phyloP scores from a whole-genome alignment of 352 stramenopile species.

The Globisporangium uncinulatum region DNA sequence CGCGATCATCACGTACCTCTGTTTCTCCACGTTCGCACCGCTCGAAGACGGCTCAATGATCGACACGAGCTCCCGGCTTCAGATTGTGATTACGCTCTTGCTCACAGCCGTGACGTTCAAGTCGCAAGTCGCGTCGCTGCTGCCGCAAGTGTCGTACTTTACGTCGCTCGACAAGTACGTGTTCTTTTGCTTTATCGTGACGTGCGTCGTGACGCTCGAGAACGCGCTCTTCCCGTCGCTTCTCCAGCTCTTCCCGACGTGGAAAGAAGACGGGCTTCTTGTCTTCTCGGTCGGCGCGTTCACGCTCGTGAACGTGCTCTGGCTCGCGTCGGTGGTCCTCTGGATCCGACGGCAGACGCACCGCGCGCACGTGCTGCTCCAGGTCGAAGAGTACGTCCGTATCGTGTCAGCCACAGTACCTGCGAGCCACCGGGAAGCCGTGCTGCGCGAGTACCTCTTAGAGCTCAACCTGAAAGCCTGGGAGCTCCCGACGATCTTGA shows the following conservation, averaged over 20 bases:
- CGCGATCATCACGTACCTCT: slow-evolving; percentile 34
- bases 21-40: slow-evolving; percentile 27
- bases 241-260: slow-evolving; percentile 10
- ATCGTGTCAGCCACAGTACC: slow-evolving; percentile 16
- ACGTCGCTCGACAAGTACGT: slow-evolving; percentile 36
- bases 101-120: slow-evolving; percentile 42
- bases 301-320: slow-evolving; percentile 24
- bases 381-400: slow-evolving; percentile 20
- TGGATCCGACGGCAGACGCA: slow-evolving; percentile 20
- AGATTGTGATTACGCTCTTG: slow-evolving; percentile 30
- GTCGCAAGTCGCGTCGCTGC: slow-evolving; percentile 21
- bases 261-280: slow-evolving; percentile 12
- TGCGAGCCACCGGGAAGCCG: slow-evolving; percentile 8
- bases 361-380: slow-evolving; percentile 8
- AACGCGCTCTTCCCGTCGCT: slow-evolving; percentile 25
- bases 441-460: slow-evolving; percentile 16
- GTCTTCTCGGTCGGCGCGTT: slow-evolving; percentile 17
- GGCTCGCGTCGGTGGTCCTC: slow-evolving; percentile 10
- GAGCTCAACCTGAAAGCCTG: slow-evolving; percentile 7
- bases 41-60: slow-evolving; percentile 8
- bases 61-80: slow-evolving; percentile 22
- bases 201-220: slow-evolving; percentile 23
- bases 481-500: slow-evolving; percentile 10
- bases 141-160: slow-evolving; percentile 37
- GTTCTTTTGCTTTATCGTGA: slow-evolving; percentile 28